Evolutionary conservation across 345 rosid species (phyloP).

Genomic region (Odontarrhena argentea): DNA sequence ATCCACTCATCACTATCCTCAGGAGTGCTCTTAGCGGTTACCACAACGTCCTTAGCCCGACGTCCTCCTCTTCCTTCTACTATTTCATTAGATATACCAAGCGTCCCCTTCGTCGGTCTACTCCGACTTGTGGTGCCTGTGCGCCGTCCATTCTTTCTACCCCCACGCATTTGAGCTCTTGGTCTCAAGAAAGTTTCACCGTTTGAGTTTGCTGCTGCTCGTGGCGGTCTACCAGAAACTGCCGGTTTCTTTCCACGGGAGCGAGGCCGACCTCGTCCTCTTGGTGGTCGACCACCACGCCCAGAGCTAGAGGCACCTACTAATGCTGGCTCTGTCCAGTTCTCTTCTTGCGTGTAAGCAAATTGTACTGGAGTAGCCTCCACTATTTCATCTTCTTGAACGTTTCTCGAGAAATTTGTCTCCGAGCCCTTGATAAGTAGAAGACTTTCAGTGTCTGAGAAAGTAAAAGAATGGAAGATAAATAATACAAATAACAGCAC

Average conservation of each 20-base stretch:
- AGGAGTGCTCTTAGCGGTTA: conserved; percentile 34
- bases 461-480: conserved; percentile 13
- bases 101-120: conserved; percentile 50
- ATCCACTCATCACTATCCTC: conserved; percentile 45
- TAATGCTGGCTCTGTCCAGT: conserved; percentile 48
- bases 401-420: conserved; percentile 43
- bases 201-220: conserved; percentile 33
- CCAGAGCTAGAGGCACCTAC: conserved; percentile 42
- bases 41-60: conserved; percentile 6
- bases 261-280: conserved; percentile 52
- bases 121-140: conserved; percentile 50
- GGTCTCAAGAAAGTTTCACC: conserved; percentile 41
- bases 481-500: not conserved
- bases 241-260: conserved; percentile 52
- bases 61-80: conserved; percentile 23
- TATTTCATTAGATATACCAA: conserved; percentile 37
- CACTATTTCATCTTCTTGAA: conserved; percentile 37
- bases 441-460: conserved; percentile 27
- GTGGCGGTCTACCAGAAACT: conserved; percentile 52
- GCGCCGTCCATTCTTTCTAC: conserved; percentile 58
- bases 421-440: conserved; percentile 36
- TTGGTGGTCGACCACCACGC: conserved; percentile 50
- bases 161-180: conserved; percentile 55
- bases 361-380: conserved; percentile 41
- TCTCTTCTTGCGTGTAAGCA: conserved; percentile 52